Evolutionary conservation across 768 basidiomycete genomes (phyloP), one percentile per base, ranked within the genome.

Genomic region (Termitomyces sp.): DNA sequence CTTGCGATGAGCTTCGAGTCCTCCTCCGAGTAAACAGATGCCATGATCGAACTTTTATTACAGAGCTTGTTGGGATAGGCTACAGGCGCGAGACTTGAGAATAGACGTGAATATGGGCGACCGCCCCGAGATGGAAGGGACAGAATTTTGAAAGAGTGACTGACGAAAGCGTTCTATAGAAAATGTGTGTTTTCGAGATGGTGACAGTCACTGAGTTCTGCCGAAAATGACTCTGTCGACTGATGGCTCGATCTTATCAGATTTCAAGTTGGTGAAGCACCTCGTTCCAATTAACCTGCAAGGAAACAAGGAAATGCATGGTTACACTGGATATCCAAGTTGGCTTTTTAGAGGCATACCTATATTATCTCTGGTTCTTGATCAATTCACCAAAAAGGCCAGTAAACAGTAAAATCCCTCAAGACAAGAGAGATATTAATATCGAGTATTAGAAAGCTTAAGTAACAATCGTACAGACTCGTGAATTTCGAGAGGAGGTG

Each of bases 1-100:
- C 77, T 72, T 0, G 73, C 65, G 61, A 93, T 75, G 59, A 93
- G 83, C 36, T 81, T 70, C 0, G 86, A 84, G 64, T 90, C 84
- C 48, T 78, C 60, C 4, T 58, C 55, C 14, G 58, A 59, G 42
- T 59, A 61, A 12, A 46, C 34, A 9, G 59, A 50, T 4, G 64
- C 58, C 64, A 65, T 65, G 43, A 51, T 52, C 7, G 53, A 42
- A 27, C 29, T 29, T 31, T 13, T 55, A 31, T 36, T 29, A 37
- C 51, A 5, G 26, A 29, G 29, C 36, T 41, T 37, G 41, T 41
- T 41, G 13, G 51, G 48, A n/a, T 44, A 52, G 12, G 53, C 50
- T 29, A 52, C 4, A 47, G 49, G 44, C 24, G 53, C 53, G 24
- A 57, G 8, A 32, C n/a, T 39, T 29, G 51, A 52, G 26, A 62